phyloP scores from a whole-genome alignment of 805 yeast species.

The Scheffersomyces ergatensis region DNA sequence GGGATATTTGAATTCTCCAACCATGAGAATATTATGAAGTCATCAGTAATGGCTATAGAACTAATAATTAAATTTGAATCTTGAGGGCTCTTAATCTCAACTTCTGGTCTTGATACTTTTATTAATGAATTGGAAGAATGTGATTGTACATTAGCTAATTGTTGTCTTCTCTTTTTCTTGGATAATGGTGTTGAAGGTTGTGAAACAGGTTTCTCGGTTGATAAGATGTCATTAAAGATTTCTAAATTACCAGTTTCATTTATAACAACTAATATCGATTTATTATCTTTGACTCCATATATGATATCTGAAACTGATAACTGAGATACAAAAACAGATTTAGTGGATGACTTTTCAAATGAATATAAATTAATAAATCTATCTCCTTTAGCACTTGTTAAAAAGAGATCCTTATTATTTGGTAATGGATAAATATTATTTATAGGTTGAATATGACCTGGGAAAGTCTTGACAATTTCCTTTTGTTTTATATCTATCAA shows the following conservation, averaged over 20 bases:
- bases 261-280: slow-evolving; percentile 47
- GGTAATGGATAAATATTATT: slow-evolving; percentile 42
- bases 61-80: slow-evolving; percentile 27
- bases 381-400: slow-evolving; percentile 76
- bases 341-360: slow-evolving; percentile 40
- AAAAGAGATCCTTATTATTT: slow-evolving; percentile 42
- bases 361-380: slow-evolving; percentile 76
- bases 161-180: slow-evolving; percentile 46
- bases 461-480: slow-evolving; percentile 50
- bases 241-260: slow-evolving; percentile 79
- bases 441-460: slow-evolving; percentile 77
- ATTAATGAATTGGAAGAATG: slow-evolving; percentile 48
- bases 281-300: slow-evolving; percentile 28
- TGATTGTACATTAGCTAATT: slow-evolving; percentile 41
- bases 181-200: slow-evolving; percentile 6
- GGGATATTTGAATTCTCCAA: slow-evolving; percentile 59
- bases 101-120: slow-evolving; percentile 45
- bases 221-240: slow-evolving; percentile 59
- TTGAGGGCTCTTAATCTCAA: slow-evolving; percentile 27
- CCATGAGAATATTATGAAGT: slow-evolving; percentile 52
- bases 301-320: slow-evolving; percentile 53
- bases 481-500: slow-evolving; percentile 43
- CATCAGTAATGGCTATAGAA: slow-evolving; percentile 28
- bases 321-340: slow-evolving; percentile 65
- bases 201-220: slow-evolving; percentile 12